Percentiles rank a stretch among this genome's conserved stretches.
These are phyloP conservation scores for Malania oleifera DNA, from an alignment of 164 flowering plant genomes.

Conservation along the genomic window DNA sequence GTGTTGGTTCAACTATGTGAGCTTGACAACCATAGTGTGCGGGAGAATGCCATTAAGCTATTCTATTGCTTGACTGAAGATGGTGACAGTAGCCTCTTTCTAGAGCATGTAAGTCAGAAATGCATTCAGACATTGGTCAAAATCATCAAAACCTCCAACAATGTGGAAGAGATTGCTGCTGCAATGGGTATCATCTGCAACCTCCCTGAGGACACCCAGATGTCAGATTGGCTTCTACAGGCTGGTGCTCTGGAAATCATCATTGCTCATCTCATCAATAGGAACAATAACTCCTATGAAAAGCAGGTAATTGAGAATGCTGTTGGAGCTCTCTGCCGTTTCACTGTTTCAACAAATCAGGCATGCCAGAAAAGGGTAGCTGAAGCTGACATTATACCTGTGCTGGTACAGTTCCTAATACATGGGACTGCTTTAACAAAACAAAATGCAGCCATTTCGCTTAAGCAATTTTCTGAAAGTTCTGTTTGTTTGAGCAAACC, in stretches of 20 bases:
- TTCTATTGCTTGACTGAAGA: conserved; percentile 47
- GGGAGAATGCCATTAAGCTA: conserved; percentile 56
- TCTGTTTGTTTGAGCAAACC: conserved; percentile 33
- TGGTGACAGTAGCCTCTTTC: conserved; percentile 25
- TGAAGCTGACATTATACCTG: conserved; percentile 39
- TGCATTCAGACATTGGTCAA: conserved; percentile 38
- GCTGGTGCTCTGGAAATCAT: conserved; percentile 40
- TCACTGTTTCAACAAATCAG: conserved; percentile 37
- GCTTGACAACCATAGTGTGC: conserved; percentile 26
- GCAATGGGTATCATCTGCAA: conserved; percentile 53
- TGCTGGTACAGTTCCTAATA: conserved; percentile 44
- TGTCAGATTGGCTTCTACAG: conserved; percentile 53
- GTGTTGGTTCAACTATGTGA: conserved; percentile 49
- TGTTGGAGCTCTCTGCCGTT: conserved; percentile 48
- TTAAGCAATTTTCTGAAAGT: conserved; percentile 47
- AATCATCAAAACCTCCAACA: conserved; percentile 34
- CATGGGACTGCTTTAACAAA: conserved; percentile 45
- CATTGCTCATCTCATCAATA: conserved; percentile 18
- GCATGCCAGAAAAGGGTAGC: conserved; percentile 53
- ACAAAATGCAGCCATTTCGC: conserved; percentile 45
- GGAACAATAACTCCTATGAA: conserved; percentile 16
- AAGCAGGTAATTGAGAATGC: conserved; percentile 46
- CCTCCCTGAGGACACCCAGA: conserved; percentile 38
- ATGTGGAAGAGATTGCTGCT: conserved; percentile 50
- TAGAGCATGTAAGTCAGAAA: conserved; percentile 41